Conservation (phyloP, 106 monocot genomes). For the Dendrobium catenatum region DNA sequence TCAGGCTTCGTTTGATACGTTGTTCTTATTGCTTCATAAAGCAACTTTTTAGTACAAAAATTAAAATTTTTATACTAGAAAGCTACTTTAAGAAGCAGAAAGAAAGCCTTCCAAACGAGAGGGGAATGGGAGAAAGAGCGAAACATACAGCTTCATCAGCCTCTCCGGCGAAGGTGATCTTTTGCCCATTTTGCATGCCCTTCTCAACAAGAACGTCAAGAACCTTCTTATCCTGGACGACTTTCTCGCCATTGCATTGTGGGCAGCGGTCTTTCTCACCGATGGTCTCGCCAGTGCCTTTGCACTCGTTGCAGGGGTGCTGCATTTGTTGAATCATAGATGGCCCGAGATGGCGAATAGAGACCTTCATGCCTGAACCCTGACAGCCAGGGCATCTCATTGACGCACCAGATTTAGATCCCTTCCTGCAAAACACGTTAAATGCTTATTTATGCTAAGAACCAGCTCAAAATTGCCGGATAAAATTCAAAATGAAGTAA, state of each 20-base stretch:
- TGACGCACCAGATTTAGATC: slow-evolving; percentile 83
- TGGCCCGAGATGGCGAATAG: slow-evolving; percentile 69
- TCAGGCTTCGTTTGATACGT: too few relatives aligned
- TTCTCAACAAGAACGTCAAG: slow-evolving; percentile 49
- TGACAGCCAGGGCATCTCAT: slow-evolving; percentile 61
- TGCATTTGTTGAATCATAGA: slow-evolving; percentile 92
- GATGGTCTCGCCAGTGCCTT: slow-evolving; percentile 77
- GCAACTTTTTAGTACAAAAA: too few relatives aligned
- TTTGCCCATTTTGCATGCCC: slow-evolving; percentile 43
- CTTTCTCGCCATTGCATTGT: slow-evolving; percentile 49
- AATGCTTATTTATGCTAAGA: too few relatives aligned
- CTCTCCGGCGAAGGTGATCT: slow-evolving; percentile 50
- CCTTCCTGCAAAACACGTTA: slow-evolving; percentile 23
- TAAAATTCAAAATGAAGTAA: too few relatives aligned
- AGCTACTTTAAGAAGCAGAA: too few relatives aligned
- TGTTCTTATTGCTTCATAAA: too few relatives aligned
- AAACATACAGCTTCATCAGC: slow-evolving; percentile 40
- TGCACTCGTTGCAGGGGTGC: slow-evolving; percentile 85
- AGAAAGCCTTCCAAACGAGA: too few relatives aligned
- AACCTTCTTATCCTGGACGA: slow-evolving; percentile 55
- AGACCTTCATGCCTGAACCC: slow-evolving; percentile 79
- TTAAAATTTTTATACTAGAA: too few relatives aligned
- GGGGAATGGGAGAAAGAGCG: not conserved
- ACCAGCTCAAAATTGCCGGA: too few relatives aligned
- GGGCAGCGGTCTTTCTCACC: slow-evolving; percentile 43